These are phyloP conservation scores for Raphanus sativus DNA, from an alignment of 345 rosid genomes.

Conservation along the genomic window DNA sequence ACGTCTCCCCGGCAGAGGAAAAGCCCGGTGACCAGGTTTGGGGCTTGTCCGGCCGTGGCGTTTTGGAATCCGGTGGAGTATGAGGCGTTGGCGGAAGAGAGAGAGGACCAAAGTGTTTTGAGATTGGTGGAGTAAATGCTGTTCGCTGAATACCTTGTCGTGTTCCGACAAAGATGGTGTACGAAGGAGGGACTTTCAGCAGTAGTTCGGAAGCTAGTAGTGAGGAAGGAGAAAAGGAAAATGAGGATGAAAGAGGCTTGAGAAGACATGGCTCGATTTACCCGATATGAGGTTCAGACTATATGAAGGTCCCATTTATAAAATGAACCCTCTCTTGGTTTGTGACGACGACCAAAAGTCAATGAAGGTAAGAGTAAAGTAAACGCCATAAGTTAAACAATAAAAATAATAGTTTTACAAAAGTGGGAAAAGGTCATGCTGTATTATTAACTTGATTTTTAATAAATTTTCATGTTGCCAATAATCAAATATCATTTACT, in stretches of 20 bases:
- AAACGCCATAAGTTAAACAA: neutral
- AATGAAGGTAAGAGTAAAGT: neutral
- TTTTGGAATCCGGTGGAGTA: slow-evolving; percentile 44
- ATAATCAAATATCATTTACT: neutral
- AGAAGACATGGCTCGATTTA: neutral
- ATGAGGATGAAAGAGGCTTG: neutral
- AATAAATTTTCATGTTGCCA: neutral
- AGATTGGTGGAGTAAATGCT: slow-evolving; percentile 42
- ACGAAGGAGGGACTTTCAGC: neutral
- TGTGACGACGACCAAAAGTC: neutral
- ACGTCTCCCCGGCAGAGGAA: slow-evolving; percentile 25
- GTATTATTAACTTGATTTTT: neutral
- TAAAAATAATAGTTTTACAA: neutral
- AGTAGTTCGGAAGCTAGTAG: neutral
- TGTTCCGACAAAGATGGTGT: neutral
- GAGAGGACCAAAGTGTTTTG: slow-evolving; percentile 37
- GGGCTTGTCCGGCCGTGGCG: slow-evolving; percentile 34
- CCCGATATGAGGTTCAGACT: neutral
- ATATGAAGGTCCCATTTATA: neutral
- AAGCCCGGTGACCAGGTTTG: slow-evolving; percentile 38
- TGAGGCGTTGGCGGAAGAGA: slow-evolving; percentile 16
- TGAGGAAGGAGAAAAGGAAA: neutral
- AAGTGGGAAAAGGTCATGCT: neutral
- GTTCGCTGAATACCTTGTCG: slow-evolving; percentile 33
- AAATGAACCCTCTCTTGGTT: neutral